These are phyloP conservation scores for Geotrichum restrictum DNA, from an alignment of 1,139 yeast species.

Conservation along the genomic window DNA sequence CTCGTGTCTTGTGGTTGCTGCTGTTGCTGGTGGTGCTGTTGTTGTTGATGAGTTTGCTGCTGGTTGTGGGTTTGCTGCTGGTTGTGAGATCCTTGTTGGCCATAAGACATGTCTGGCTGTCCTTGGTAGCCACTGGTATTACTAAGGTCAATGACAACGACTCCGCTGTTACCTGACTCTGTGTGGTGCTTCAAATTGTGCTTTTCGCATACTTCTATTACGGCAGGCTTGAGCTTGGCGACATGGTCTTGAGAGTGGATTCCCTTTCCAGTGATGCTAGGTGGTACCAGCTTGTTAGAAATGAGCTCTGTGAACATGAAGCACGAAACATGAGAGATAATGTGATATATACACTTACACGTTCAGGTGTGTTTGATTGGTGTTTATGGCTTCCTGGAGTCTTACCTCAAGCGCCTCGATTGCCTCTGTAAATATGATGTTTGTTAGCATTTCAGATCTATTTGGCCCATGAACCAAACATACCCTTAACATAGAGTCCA, in stretches of 20 bases:
- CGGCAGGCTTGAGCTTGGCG: constrained; percentile 87
- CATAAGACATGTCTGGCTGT: constrained; percentile 23
- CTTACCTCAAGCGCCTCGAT: constrained; percentile 69
- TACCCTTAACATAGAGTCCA: constrained; percentile 70
- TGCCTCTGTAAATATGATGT: constrained; percentile 53
- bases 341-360: no score
- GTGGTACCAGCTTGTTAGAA: not conserved
- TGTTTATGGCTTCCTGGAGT: constrained; percentile 58
- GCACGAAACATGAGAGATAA: no score
- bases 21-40: constrained; percentile 28
- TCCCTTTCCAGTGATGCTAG: constrained; percentile 92
- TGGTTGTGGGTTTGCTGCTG: constrained; percentile 24
- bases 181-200: constrained; percentile 57
- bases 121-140: constrained; percentile 40
- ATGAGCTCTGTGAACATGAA: no score
- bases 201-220: constrained; percentile 69
- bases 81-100: constrained; percentile 25
- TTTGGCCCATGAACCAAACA: not conserved
- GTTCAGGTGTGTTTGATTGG: constrained; percentile 52
- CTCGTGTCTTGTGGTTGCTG: constrained; percentile 31
- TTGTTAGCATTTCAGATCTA: not conserved
- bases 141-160: constrained; percentile 62
- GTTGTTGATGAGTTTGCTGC: constrained; percentile 16
- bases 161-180: constrained; percentile 75
- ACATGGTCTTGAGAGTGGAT: constrained; percentile 75